Conservation (phyloP, 2,329 filamentous ascomycete species). For the Rhexocercosporidium sp. region DNA sequence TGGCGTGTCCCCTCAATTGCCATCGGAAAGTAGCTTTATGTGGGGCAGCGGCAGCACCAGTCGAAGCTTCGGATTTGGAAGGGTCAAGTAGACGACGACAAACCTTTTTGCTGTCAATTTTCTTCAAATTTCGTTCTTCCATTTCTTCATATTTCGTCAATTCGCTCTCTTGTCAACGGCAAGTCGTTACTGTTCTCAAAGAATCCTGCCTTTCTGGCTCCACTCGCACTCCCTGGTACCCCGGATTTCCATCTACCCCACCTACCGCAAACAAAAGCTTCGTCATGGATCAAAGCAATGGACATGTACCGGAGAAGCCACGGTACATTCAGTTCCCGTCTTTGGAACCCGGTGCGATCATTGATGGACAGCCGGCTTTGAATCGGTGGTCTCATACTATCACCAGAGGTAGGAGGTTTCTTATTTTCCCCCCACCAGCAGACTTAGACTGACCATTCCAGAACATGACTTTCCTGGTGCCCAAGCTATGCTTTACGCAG, state of each 20-base stretch:
- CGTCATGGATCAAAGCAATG: constrained; percentile 35
- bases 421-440: too few species aligned
- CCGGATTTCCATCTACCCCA: not conserved
- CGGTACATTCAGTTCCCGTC: constrained; percentile 41
- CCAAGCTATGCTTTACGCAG: constrained; percentile 89
- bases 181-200: not conserved
- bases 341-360: constrained; percentile 37
- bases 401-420: constrained; percentile 56
- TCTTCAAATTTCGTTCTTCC: not conserved
- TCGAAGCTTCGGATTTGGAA: too few species aligned
- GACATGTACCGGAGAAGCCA: constrained; percentile 34
- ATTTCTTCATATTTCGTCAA: not conserved
- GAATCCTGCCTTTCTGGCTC: not conserved
- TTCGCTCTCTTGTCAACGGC: not conserved
- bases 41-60: not conserved
- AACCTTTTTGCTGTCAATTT: not conserved
- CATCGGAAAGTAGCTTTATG: not conserved
- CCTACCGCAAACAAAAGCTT: not conserved
- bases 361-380: constrained; percentile 66
- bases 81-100: not conserved
- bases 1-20: constrained; percentile 8
- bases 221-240: not conserved
- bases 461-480: constrained; percentile 67
- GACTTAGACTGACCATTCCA: constrained; percentile 11
- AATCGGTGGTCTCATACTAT: constrained; percentile 87